These are phyloP conservation scores for Castanea sativa DNA, from an alignment of 306 rosid species.

Conservation along the genomic window DNA sequence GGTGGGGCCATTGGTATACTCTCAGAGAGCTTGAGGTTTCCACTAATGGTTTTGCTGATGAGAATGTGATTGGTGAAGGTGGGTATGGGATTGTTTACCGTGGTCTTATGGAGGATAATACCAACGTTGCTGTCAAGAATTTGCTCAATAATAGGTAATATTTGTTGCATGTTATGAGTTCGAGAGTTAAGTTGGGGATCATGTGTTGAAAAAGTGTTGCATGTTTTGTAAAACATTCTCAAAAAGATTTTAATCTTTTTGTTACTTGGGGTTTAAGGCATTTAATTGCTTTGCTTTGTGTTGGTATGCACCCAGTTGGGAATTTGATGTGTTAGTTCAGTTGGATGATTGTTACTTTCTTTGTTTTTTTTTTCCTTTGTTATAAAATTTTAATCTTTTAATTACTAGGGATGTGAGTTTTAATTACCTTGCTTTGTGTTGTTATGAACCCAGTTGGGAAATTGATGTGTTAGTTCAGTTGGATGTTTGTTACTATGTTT, in stretches of 20 bases:
- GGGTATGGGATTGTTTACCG: conserved; percentile 67
- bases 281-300: background rate
- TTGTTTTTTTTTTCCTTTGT: background rate
- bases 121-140: conserved; percentile 51
- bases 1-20: conserved; percentile 70
- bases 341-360: background rate
- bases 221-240: background rate
- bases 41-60: conserved; percentile 54
- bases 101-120: conserved; percentile 46
- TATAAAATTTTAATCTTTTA: no score
- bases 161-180: background rate
- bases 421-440: background rate
- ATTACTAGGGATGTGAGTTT: no score
- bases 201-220: background rate
- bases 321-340: background rate
- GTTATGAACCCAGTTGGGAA: background rate
- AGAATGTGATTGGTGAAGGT: conserved; percentile 66
- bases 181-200: no score
- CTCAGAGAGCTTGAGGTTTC: conserved; percentile 58
- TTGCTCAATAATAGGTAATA: conserved; percentile 56
- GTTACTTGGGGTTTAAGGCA: background rate
- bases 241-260: background rate
- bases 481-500: no score
- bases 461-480: no score
- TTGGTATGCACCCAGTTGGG: background rate